Base-by-base conservation (phyloP, 345 rosid genomes). In the Ricinus communis region DNA sequence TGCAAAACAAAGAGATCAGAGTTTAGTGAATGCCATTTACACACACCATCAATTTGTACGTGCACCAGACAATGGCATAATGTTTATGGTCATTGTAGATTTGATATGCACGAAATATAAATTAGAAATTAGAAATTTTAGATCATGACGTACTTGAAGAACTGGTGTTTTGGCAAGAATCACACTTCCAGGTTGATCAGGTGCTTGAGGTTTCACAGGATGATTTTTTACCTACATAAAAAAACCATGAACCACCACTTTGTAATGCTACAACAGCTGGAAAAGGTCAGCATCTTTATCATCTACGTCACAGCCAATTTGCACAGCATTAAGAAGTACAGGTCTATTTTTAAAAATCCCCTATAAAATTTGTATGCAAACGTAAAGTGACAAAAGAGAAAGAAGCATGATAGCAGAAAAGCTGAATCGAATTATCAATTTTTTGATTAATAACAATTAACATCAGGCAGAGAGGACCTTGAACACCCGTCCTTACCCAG, bases 121-220 rank as follows among this genome's bases (percentile, higher is more conserved):
- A 60, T 30, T 13, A 45, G 7, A 36, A 46, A 43, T 13, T 13
- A 27, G 7, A 76, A 15, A 0, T 38, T n/a, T 5, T 14, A 18
- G 21, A 41, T 12, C 19, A 13, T 46, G 38, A 73, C 78, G n/a
- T 79, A 95, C 99, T 76, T 91, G 93, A 73, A 87, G 90, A 77
- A 84, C 76, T 38, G 96, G 98, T 83, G 89, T 98, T 82, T 85
- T 93, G 41, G 96, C 82, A 46, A 96, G 91, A 70, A 96, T 96
- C 73, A 91, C 91, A 62, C 90, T 96, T 80, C 98, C 98, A 0
- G 99, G 81, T 66, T 74, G 97, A 71, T 93, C 96, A 68, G 89
- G 78, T 21, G 89, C 80, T 66, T 93, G 99, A 61, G 90, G 80
- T 80, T 96, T 96, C 69, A 93, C 88, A 7, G 99, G 97, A 85